phyloP scores from a whole-genome alignment of 257 asterid species.

The Gentiana dahurica region DNA sequence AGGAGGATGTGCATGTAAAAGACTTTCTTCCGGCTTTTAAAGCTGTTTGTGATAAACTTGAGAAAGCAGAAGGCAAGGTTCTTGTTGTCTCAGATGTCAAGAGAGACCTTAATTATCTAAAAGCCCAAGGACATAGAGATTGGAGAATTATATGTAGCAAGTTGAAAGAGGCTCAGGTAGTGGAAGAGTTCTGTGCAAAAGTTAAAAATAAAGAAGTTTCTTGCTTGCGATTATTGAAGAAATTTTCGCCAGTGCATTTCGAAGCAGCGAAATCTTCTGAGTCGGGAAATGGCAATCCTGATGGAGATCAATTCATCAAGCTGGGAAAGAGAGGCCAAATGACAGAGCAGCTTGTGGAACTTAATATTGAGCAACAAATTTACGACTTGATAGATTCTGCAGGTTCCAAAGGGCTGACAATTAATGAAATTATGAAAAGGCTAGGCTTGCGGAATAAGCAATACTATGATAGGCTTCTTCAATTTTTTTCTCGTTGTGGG shows the following conservation, averaged over 20 bases:
- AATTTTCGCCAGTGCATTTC: conserved; percentile 30
- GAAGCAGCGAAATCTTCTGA: conserved; percentile 40
- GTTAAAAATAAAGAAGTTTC: conserved; percentile 58
- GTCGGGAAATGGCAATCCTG: conserved; percentile 29
- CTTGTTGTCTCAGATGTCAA: conserved; percentile 78
- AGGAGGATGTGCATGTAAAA: conserved; percentile 54
- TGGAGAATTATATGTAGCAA: conserved; percentile 77
- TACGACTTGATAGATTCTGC: conserved; percentile 83
- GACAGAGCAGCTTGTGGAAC: conserved; percentile 76
- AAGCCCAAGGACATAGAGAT: conserved; percentile 54
- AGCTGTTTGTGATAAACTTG: conserved; percentile 79
- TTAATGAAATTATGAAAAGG: conserved; percentile 57
- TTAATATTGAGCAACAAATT: conserved; percentile 74
- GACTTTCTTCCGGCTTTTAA: conserved; percentile 73
- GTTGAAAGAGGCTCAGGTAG: conserved; percentile 69
- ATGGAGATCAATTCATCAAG: conserved; percentile 30
- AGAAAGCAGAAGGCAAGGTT: conserved; percentile 82
- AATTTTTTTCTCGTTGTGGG: conserved; percentile 54
- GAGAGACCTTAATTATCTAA: conserved; percentile 71
- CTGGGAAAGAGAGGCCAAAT: conserved; percentile 54
- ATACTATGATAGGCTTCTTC: conserved; percentile 50
- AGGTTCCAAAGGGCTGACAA: conserved; percentile 72
- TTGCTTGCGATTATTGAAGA: conserved; percentile 70
- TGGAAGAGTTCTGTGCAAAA: conserved; percentile 60
- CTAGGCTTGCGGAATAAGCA: conserved; percentile 68